Percentiles rank a stretch among this genome's conserved stretches.
phyloP scores from a whole-genome alignment of 108 stramenopile genomes.

The Cylindrotheca fusiformis region DNA sequence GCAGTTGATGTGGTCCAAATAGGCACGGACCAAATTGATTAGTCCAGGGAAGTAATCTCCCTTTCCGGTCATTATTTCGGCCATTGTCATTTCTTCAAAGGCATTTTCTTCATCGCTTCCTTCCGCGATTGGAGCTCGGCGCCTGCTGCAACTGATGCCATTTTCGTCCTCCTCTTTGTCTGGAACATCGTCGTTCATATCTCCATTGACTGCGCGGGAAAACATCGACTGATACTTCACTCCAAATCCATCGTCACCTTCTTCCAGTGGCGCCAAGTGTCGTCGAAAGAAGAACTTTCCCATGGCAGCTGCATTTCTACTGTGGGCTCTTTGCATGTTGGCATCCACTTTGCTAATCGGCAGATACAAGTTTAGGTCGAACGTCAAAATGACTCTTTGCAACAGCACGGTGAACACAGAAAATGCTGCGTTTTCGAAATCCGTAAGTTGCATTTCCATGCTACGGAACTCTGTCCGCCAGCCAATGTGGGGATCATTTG shows the following conservation, averaged over 20 bases:
- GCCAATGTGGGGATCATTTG: constrained; percentile 93
- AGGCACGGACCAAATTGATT: constrained; percentile 92
- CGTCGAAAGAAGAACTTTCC: constrained; percentile 96
- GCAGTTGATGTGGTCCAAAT: constrained; percentile 93
- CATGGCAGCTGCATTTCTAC: constrained; percentile 76
- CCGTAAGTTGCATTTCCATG: constrained; percentile 98
- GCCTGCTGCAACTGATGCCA: constrained; percentile 60
- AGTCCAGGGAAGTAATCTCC: constrained; percentile 97
- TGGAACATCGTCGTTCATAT: not conserved
- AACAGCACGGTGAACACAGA: constrained; percentile 92
- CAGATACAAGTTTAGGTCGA: constrained; percentile 96
- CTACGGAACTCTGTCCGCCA: constrained; percentile 98
- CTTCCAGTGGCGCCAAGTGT: constrained; percentile 90
- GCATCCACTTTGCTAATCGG: constrained; percentile 96
- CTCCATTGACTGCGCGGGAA: constrained; percentile 49
- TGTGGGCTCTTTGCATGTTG: constrained; percentile 97
- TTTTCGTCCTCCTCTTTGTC: constrained; percentile 35
- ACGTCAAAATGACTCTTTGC: constrained; percentile 97
- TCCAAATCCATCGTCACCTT: constrained; percentile 81
- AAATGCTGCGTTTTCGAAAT: constrained; percentile 99
- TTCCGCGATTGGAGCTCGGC: constrained; percentile 58
- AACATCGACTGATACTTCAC: constrained; percentile 85
- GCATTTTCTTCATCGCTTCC: constrained; percentile 84
- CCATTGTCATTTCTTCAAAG: constrained; percentile 97
- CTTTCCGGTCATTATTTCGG: constrained; percentile 96